These are phyloP conservation scores for Candida corydali DNA, from an alignment of 805 yeast genomes.

Conservation along the genomic window DNA sequence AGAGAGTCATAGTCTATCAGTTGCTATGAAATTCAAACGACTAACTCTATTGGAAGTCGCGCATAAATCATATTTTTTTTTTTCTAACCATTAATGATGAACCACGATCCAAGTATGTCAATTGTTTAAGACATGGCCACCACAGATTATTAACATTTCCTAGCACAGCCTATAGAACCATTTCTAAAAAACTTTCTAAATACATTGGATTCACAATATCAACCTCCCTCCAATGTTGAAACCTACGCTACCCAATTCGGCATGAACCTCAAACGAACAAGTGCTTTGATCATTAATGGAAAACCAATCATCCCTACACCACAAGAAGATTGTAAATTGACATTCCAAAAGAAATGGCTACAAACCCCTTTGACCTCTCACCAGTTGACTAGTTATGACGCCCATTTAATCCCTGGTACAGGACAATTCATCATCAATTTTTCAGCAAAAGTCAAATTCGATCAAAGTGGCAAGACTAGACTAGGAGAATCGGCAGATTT, in stretches of 20 bases:
- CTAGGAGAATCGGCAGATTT: constrained; percentile 62
- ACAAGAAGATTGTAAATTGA: constrained; percentile 31
- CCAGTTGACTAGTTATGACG: constrained; percentile 58
- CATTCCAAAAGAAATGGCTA: constrained; percentile 59
- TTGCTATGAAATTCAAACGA: no score
- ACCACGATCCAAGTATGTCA: constrained; percentile 12
- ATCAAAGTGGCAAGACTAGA: constrained; percentile 68
- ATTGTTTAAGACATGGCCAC: no score
- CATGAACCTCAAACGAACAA: constrained; percentile 47
- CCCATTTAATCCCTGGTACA: constrained; percentile 65
- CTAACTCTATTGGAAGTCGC: not conserved
- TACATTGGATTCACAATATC: constrained; percentile 34
- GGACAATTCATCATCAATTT: constrained; percentile 49
- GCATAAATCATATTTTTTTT: not conserved
- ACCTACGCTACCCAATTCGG: constrained; percentile 42
- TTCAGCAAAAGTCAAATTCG: constrained; percentile 65
- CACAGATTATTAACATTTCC: constrained; percentile 6
- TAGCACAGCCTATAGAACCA: constrained; percentile 38
- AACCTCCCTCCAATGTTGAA: constrained; percentile 28
- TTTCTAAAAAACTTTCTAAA: constrained; percentile 31
- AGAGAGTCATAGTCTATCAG: no score
- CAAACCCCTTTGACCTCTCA: constrained; percentile 57
- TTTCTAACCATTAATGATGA: constrained; percentile 2
- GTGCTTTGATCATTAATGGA: constrained; percentile 58
- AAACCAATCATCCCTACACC: constrained; percentile 40